Percentiles rank a stretch among this genome's conserved stretches.
Conservation (phyloP, 495 filamentous ascomycete species). For the Hyaloscypha finlandica region DNA sequence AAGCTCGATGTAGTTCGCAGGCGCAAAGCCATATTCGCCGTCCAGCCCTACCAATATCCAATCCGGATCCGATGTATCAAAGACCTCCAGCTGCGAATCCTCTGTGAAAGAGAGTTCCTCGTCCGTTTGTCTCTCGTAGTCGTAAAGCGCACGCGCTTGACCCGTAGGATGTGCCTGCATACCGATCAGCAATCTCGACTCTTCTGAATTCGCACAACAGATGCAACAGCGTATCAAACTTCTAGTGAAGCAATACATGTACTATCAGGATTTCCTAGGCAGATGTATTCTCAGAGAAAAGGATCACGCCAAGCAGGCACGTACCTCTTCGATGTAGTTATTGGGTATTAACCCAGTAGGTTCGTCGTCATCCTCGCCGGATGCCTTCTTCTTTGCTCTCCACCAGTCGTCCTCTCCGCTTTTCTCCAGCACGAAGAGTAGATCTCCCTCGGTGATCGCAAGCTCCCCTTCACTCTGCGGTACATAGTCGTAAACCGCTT, state of each 20-base stretch:
- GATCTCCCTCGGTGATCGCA: conserved; percentile 81
- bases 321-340: conserved; percentile 96
- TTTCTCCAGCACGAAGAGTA: conserved; percentile 92
- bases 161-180: conserved; percentile 69
- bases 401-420: conserved; percentile 92
- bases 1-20: conserved; percentile 93
- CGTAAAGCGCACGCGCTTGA: conserved; percentile 85
- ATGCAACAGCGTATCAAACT: background rate
- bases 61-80: conserved; percentile 89
- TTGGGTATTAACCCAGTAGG: conserved; percentile 90
- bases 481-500: conserved; percentile 89
- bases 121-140: conserved; percentile 96
- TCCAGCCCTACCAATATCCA: conserved; percentile 91
- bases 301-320: conserved; percentile 33
- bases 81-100: conserved; percentile 80
- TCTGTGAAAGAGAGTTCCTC: conserved; percentile 96
- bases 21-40: conserved; percentile 90
- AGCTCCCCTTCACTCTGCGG: conserved; percentile 90
- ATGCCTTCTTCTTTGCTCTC: conserved; percentile 96
- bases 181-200: conserved; percentile 9
- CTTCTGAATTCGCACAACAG: background rate
- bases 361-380: conserved; percentile 89
- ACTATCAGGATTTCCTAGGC: background rate
- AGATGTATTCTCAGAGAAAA: background rate
- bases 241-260: background rate